Evolutionary conservation across 352 stramenopile species (phyloP).

Genomic region (Pythium biforme): DNA sequence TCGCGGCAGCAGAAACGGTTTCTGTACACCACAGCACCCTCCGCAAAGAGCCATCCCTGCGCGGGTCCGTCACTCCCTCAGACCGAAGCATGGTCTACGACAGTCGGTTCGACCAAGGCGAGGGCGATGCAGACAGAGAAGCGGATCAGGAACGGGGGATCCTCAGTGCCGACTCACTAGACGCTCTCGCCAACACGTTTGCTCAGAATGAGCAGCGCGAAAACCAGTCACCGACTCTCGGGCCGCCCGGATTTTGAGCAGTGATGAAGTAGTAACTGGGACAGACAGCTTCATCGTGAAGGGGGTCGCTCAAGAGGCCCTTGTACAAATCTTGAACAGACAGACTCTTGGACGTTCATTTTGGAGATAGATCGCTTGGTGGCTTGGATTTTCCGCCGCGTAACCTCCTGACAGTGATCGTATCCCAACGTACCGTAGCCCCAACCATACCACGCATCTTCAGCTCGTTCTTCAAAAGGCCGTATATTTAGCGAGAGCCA

Average conservation of each 20-base stretch:
- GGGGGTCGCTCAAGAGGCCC: too few relatives aligned
- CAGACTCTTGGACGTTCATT: too few relatives aligned
- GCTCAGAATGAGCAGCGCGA: constrained; percentile 23
- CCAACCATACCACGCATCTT: background rate
- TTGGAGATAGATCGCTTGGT: too few relatives aligned
- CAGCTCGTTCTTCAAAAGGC: background rate
- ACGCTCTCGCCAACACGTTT: constrained; percentile 26
- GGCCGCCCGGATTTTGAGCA: background rate
- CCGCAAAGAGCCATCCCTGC: constrained; percentile 27
- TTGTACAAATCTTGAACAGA: too few relatives aligned
- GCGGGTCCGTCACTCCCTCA: background rate
- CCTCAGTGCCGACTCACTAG: constrained; percentile 26
- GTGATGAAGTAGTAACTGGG: background rate
- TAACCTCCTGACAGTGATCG: background rate
- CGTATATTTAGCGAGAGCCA: constrained; percentile 4
- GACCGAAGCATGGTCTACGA: background rate
- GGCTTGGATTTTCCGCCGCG: too few relatives aligned
- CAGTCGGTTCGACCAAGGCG: background rate
- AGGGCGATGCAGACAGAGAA: constrained; percentile 1
- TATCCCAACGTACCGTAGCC: background rate
- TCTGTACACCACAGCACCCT: constrained; percentile 29
- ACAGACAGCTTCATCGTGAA: too few relatives aligned
- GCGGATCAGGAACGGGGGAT: background rate
- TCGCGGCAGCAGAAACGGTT: constrained; percentile 27
- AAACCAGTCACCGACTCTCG: background rate